phyloP scores from a whole-genome alignment of 2,329 filamentous ascomycete genomes.

The Beauveria varroae region DNA sequence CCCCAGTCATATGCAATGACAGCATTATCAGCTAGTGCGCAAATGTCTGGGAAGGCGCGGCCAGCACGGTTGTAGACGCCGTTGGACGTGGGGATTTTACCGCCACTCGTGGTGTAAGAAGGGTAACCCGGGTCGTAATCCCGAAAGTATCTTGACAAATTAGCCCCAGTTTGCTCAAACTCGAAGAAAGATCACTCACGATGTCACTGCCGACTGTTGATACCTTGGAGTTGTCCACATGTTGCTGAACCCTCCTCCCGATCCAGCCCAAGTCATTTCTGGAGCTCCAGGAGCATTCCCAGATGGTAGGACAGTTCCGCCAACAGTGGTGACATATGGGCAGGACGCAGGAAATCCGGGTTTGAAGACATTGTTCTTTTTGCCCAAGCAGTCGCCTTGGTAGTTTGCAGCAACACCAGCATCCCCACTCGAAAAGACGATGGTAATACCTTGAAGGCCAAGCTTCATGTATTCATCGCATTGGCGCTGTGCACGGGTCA shows the following conservation, averaged over 20 bases:
- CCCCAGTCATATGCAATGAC: slow-evolving; percentile 7
- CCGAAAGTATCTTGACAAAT: slow-evolving; percentile 21
- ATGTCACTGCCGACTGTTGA: slow-evolving; percentile 31
- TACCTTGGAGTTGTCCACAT: slow-evolving; percentile 39
- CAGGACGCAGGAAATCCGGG: slow-evolving; percentile 32
- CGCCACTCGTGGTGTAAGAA: slow-evolving; percentile 21
- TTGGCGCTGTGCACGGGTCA: slow-evolving; percentile 21
- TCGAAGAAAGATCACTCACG: neutral
- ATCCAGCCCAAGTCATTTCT: slow-evolving; percentile 21
- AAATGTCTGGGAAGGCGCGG: slow-evolving; percentile 31
- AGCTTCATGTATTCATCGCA: slow-evolving; percentile 39
- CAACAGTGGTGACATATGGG: slow-evolving; percentile 41
- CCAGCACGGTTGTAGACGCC: slow-evolving; percentile 31
- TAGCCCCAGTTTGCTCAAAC: too few relatives aligned
- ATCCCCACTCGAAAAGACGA: slow-evolving; percentile 34
- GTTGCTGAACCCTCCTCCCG: slow-evolving; percentile 26
- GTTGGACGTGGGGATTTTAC: slow-evolving; percentile 25
- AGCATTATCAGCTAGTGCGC: slow-evolving; percentile 37
- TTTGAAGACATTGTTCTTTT: slow-evolving; percentile 17
- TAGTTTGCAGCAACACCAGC: slow-evolving; percentile 25
- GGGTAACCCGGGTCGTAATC: slow-evolving; percentile 29
- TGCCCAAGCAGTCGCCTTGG: slow-evolving; percentile 11
- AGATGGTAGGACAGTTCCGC: slow-evolving; percentile 38
- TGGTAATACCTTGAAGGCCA: slow-evolving; percentile 33
- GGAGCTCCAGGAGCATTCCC: slow-evolving; percentile 12